Evolutionary conservation across 148 eudicot species (phyloP).

Genomic region (Rhododendron ovatum): DNA sequence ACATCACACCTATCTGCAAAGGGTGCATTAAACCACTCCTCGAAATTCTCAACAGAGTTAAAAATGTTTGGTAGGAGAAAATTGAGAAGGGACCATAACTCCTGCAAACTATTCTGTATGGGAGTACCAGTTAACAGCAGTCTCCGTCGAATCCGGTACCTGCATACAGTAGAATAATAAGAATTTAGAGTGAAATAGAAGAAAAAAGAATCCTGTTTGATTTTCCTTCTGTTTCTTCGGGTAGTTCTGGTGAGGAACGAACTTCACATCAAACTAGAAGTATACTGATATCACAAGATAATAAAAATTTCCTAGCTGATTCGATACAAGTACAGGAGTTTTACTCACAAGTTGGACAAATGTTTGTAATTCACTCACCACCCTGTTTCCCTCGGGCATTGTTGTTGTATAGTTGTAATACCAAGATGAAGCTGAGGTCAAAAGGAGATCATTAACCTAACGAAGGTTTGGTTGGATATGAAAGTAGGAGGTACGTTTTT

Average conservation of each 20-base stretch:
- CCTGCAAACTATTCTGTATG: constrained; percentile 93
- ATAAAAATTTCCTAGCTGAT: neutral
- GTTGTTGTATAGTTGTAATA: neutral
- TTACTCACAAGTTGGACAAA: neutral
- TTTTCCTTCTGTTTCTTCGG: neutral
- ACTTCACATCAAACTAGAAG: neutral
- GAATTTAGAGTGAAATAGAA: neutral
- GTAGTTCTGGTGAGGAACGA: neutral
- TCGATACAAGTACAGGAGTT: neutral
- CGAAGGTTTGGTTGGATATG: neutral
- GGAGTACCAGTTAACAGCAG: constrained; percentile 95
- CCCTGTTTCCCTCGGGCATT: neutral
- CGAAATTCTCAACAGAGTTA: constrained; percentile 89
- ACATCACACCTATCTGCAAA: constrained; percentile 90
- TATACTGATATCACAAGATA: neutral
- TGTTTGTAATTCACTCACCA: neutral
- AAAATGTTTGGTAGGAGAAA: constrained; percentile 97
- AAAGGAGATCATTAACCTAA: neutral
- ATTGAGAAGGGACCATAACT: constrained; percentile 95
- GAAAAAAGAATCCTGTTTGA: neutral
- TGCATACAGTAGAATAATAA: constrained; percentile 28
- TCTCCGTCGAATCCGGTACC: constrained; percentile 81
- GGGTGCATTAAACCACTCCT: constrained; percentile 99
- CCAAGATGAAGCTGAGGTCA: neutral
- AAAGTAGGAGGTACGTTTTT: neutral